Evolutionary conservation across 1,284 basidiomycete genomes (phyloP).

Genomic region (Leccinum subrobustum): DNA sequence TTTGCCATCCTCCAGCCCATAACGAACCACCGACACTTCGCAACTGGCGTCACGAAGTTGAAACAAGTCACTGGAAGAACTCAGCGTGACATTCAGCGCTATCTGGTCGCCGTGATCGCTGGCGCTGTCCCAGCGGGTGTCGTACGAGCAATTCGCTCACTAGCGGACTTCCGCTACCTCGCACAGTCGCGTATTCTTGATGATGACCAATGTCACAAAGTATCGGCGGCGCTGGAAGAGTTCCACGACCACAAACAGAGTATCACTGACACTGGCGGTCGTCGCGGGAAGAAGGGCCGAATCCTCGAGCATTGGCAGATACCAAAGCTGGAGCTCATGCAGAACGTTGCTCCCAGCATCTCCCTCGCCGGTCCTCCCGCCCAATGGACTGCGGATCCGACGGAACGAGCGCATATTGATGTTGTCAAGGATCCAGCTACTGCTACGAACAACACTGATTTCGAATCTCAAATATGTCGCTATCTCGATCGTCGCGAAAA

Average conservation of each 20-base stretch:
- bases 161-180: neutral
- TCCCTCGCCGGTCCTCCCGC: neutral
- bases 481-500: neutral
- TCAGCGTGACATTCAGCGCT: neutral
- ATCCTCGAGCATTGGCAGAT: neutral
- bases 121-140: neutral
- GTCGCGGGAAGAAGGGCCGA: neutral
- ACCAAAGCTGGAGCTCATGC: neutral
- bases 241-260: neutral
- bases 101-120: neutral
- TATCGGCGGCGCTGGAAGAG: neutral
- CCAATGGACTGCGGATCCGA: neutral
- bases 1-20: neutral
- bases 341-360: neutral
- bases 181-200: neutral
- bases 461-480: neutral
- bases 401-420: neutral
- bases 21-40: neutral
- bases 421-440: neutral
- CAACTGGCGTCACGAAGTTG: neutral
- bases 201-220: neutral
- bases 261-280: neutral
- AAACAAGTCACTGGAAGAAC: neutral
- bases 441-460: neutral
- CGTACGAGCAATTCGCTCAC: neutral